Percentiles rank a stretch among this genome's conserved stretches.
phyloP scores from a whole-genome alignment of 257 asterid species.

The Knoxia roxburghii region DNA sequence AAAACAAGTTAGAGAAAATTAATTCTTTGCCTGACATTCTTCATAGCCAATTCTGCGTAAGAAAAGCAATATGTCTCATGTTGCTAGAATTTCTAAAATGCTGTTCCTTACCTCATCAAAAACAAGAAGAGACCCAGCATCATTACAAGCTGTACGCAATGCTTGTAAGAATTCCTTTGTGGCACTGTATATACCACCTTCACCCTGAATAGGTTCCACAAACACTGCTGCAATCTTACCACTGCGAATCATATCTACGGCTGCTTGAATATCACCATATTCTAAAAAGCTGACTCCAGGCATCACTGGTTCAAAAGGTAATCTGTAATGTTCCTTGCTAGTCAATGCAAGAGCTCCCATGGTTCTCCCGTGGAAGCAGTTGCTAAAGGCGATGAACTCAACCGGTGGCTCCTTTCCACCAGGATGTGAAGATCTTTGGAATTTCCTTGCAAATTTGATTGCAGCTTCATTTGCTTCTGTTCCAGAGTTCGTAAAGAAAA shows the following conservation, averaged over 20 bases:
- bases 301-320: constrained; percentile 91
- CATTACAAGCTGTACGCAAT: constrained; percentile 76
- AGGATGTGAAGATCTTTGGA: constrained; percentile 51
- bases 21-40: neutral
- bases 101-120: constrained; percentile 71
- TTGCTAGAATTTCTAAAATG: neutral
- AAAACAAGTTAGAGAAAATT: neutral
- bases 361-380: constrained; percentile 89
- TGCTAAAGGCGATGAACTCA: constrained; percentile 74
- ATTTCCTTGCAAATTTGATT: constrained; percentile 80
- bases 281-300: constrained; percentile 84
- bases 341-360: constrained; percentile 94
- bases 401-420: constrained; percentile 49
- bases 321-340: constrained; percentile 74
- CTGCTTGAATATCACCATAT: constrained; percentile 66
- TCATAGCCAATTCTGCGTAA: neutral
- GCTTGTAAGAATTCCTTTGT: constrained; percentile 64
- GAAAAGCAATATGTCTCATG: neutral
- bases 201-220: constrained; percentile 96
- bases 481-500: constrained; percentile 91
- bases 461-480: constrained; percentile 99
- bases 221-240: constrained; percentile 88
- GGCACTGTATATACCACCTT: constrained; percentile 92
- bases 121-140: constrained; percentile 69
- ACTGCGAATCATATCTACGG: constrained; percentile 52